A percentile compares a stretch with the other conserved stretches of the same genome.
These are phyloP conservation scores for Neurospora sp. DNA, from an alignment of 495 filamentous ascomycete species.

Conservation along the genomic window DNA sequence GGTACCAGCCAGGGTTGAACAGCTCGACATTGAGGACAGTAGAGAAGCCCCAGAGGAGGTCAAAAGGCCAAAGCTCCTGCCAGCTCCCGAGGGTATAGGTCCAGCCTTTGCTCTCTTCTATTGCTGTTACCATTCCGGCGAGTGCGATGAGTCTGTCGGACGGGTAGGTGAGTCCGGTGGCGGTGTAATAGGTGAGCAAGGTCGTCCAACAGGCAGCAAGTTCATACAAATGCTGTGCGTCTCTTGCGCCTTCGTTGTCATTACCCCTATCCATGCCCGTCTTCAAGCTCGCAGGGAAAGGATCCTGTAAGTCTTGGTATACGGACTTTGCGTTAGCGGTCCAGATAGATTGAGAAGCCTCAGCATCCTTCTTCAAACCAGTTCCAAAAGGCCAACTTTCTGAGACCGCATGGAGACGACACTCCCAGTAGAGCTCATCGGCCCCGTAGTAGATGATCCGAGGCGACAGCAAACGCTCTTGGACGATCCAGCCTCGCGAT, in stretches of 20 bases:
- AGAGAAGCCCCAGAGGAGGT: neutral
- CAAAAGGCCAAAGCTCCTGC: neutral
- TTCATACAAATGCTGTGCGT: neutral
- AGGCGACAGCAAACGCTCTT: constrained; percentile 5
- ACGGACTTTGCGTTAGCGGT: neutral
- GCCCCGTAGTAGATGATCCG: constrained; percentile 7
- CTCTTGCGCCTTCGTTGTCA: neutral
- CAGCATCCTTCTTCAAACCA: neutral
- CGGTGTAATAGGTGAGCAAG: neutral
- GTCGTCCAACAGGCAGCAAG: neutral
- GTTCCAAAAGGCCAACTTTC: neutral
- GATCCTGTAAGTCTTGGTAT: neutral
- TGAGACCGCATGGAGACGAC: neutral
- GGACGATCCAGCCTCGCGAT: constrained; percentile 6
- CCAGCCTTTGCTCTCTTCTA: neutral
- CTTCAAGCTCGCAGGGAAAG: neutral
- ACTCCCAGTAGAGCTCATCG: constrained; percentile 8
- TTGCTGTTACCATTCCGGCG: neutral
- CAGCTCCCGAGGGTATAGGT: neutral
- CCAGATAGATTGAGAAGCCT: neutral
- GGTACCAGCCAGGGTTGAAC: neutral
- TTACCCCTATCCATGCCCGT: neutral
- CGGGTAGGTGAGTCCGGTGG: neutral
- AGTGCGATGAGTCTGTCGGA: neutral
- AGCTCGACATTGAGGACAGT: neutral